Evolutionary conservation across 208 protist species (phyloP), one percentile per base, ranked within the genome.

Genomic region (Wallacemonas sp.): DNA sequence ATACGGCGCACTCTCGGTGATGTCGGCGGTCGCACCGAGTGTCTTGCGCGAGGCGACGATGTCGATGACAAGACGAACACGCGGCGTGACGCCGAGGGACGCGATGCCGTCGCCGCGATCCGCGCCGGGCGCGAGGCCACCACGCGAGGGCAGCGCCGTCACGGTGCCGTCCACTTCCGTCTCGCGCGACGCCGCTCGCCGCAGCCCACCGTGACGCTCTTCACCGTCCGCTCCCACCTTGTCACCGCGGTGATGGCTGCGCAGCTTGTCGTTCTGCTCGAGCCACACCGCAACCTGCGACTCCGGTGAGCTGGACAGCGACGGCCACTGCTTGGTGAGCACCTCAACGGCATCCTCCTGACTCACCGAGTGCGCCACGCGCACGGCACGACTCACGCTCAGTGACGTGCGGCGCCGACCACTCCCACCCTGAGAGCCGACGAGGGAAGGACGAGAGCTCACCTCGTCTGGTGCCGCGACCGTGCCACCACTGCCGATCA

Each of bases 21-120:
- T 38, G 30, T 57, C 50, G n/a, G 79, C 78, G 0, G 58, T 55
- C 3, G 66, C 54, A 1, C 83, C 76, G 15, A 94, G 76, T 21
- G 81, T 77, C 46, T 94, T 94, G 36, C 88, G 81, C 1, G 85
- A 91, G 17, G 85, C 88, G n/a, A 94, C 42, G 45, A 94, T 83
- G 59, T 94, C 85, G 2, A 91, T 50, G 29, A 83, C 63, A 21
- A 83, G 1, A 62, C 63, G 36, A 57, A 79, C 34, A 6, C 46
- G 46, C 6, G n/a, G 46, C 12, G 46, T 36, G 24, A 54, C 9
- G 27, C 46, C 46, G 24, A 54, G 46, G 9, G 46, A 19, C 6
- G n/a, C n/a, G n/a, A n/a, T n/a, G n/a, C n/a, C n/a, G n/a, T n/a
- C n/a, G n/a, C n/a, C n/a, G n/a, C n/a, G n/a, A n/a, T n/a, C n/a